Evolutionary conservation across 225 moss, liverwort and hornwort genomes (phyloP).

Genomic region (Sphagnum contortum): DNA sequence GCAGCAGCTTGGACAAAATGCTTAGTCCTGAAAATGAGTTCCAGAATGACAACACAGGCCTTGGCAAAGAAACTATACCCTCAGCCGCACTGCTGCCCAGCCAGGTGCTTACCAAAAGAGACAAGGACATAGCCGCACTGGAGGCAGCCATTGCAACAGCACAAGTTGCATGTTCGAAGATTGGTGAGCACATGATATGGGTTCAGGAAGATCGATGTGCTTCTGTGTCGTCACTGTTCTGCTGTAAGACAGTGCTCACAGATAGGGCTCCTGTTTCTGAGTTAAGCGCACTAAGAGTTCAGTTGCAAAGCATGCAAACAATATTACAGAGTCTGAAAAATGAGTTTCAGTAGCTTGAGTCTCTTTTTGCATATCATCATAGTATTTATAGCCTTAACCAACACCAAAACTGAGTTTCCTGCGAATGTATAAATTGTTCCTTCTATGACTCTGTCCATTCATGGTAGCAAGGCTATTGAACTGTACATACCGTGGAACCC

Average conservation of each 20-base stretch:
- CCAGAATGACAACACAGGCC: conserved; percentile 9
- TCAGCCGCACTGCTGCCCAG: conserved; percentile 6
- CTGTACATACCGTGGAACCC: no score
- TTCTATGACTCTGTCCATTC: no score
- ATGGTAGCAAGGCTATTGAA: no score
- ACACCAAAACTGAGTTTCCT: no score
- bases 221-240: conserved; percentile 15
- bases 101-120: conserved; percentile 17
- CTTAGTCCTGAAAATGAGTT: conserved; percentile 17
- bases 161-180: conserved; percentile 57
- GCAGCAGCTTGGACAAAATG: conserved; percentile 33
- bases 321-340: conserved; percentile 50
- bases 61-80: conserved; percentile 12
- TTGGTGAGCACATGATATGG: conserved; percentile 35
- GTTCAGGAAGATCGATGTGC: conserved; percentile 21
- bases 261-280: conserved; percentile 28
- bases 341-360: not conserved
- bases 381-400: no score
- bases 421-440: no score
- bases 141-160: conserved; percentile 70
- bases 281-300: conserved; percentile 43
- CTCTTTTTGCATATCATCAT: no score
- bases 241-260: conserved; percentile 36
- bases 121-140: conserved; percentile 49
- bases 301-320: conserved; percentile 60